Conservation (phyloP, 192 early-diverging fungal species). For the Backusella macrospora region DNA sequence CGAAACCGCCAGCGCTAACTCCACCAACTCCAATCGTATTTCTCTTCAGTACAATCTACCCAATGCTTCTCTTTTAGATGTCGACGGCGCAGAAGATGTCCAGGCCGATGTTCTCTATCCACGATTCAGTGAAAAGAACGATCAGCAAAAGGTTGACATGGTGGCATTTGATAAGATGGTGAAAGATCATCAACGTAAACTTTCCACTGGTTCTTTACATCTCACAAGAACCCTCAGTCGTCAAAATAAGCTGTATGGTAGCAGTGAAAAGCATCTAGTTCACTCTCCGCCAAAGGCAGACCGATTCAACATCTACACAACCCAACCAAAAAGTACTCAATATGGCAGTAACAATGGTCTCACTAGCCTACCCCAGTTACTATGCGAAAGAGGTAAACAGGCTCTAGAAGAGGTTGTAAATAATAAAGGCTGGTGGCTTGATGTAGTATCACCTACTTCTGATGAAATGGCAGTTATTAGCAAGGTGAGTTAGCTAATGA, state of each 20-base stretch:
- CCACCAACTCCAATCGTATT: background rate
- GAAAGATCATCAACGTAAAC: slow-evolving; percentile 12
- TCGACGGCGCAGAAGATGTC: background rate
- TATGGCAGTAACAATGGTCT: background rate
- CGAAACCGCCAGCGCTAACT: background rate
- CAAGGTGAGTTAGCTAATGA: slow-evolving; percentile 44
- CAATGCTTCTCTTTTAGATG: background rate
- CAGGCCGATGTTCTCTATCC: slow-evolving; percentile 14
- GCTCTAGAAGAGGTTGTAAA: slow-evolving; percentile 40
- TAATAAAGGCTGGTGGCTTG: slow-evolving; percentile 66
- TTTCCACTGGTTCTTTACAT: background rate
- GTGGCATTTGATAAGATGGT: slow-evolving; percentile 17
- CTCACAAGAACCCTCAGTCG: slow-evolving; percentile 12
- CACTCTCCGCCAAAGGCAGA: background rate
- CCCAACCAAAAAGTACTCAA: background rate
- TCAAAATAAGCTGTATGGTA: slow-evolving; percentile 8
- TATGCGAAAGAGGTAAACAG: slow-evolving; percentile 18
- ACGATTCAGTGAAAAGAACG: background rate
- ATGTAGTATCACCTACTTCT: slow-evolving; percentile 56
- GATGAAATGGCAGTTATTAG: slow-evolving; percentile 61
- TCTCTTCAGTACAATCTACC: background rate
- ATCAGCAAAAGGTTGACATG: background rate
- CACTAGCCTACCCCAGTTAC: background rate
- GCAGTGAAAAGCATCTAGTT: background rate
- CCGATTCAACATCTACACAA: slow-evolving; percentile 2